Percentiles rank a stretch among this genome's conserved stretches.
These are phyloP conservation scores for Candida dubliniensis DNA, from an alignment of 1,139 yeast species.

Conservation along the genomic window DNA sequence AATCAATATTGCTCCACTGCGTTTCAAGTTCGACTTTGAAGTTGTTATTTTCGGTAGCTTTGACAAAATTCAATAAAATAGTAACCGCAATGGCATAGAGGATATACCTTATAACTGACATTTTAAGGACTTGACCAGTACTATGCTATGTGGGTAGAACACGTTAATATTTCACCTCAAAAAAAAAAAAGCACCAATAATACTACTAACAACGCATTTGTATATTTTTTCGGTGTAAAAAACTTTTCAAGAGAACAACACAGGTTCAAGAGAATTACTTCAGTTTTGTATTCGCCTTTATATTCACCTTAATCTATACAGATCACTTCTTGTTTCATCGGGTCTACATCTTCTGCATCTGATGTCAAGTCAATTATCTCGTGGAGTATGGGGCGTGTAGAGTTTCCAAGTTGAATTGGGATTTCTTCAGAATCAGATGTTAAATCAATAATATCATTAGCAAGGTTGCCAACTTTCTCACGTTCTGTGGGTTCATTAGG, in stretches of 20 bases:
- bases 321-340: conserved; percentile 15
- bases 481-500: conserved; percentile 6
- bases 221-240: too few species aligned
- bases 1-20: conserved; percentile 21
- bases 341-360: conserved; percentile 2
- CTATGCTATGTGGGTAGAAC: background rate
- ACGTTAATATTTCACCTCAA: background rate
- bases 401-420: too few species aligned
- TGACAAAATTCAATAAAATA: background rate
- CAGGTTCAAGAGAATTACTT: too few species aligned
- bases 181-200: too few species aligned
- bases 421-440: background rate
- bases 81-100: background rate
- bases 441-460: conserved; percentile 1
- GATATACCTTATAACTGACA: background rate
- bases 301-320: conserved; percentile 19
- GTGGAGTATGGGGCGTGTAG: conserved; percentile 1
- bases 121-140: background rate
- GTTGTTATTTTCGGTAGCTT: background rate
- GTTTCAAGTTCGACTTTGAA: conserved; percentile 16
- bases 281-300: too few species aligned
- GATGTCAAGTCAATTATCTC: conserved; percentile 25
- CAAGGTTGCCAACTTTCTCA: background rate
- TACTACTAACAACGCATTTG: too few species aligned
- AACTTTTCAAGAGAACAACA: too few species aligned